Evolutionary conservation across 2,329 filamentous ascomycete genomes (phyloP).

Genomic region (Colletotrichum plurivorum): DNA sequence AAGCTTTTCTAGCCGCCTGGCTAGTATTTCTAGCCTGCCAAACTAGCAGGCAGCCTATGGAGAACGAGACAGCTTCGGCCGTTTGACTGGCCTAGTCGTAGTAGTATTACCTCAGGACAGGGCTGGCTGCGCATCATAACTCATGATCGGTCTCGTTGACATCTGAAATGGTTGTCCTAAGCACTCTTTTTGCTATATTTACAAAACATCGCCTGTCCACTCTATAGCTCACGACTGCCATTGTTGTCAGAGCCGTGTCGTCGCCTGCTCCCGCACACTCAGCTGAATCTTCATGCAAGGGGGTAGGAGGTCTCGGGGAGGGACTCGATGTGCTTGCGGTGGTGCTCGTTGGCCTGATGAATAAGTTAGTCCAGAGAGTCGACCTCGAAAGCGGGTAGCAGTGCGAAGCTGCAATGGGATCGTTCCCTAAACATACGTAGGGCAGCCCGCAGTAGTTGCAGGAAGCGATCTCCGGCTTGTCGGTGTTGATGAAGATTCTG

Average conservation of each 20-base stretch:
- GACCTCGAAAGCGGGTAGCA: slow-evolving; percentile 66
- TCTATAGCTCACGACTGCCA: slow-evolving; percentile 7
- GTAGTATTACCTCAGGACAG: neutral
- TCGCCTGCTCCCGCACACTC: slow-evolving; percentile 9
- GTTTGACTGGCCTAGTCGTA: neutral
- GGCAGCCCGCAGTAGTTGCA: slow-evolving; percentile 96
- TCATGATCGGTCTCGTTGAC: slow-evolving; percentile 1
- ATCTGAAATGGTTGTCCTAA: slow-evolving; percentile 25
- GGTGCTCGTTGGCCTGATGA: slow-evolving; percentile 86
- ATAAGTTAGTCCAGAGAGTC: slow-evolving; percentile 6
- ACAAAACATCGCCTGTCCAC: slow-evolving; percentile 35
- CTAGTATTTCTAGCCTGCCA: too few relatives aligned
- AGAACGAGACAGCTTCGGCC: too few relatives aligned
- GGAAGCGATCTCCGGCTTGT: slow-evolving; percentile 92
- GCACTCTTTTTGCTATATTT: slow-evolving; percentile 40
- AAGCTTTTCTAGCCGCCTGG: too few relatives aligned
- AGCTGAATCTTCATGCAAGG: slow-evolving; percentile 63
- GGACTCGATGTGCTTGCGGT: slow-evolving; percentile 87
- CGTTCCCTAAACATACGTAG: slow-evolving; percentile 76
- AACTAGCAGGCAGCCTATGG: too few relatives aligned
- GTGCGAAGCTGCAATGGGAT: slow-evolving; percentile 17
- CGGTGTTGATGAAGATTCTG: slow-evolving; percentile 95
- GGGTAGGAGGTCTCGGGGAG: slow-evolving; percentile 87
- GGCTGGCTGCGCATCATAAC: neutral
- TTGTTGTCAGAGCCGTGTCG: neutral